Base-by-base conservation (phyloP, 2,329 filamentous ascomycete species). In the Pezicula neosporulosa region DNA sequence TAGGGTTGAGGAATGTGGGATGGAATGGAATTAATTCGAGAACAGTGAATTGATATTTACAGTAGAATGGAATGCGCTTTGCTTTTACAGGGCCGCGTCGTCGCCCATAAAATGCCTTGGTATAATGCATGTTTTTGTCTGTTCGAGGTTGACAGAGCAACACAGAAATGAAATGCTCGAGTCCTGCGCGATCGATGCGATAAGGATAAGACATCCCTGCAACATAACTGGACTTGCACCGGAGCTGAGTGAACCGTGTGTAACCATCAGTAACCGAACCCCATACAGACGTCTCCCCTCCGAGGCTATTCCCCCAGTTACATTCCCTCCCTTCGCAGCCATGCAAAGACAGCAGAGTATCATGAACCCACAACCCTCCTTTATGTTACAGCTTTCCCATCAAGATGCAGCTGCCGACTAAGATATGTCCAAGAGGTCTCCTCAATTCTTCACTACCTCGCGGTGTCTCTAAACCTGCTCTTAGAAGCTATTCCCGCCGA, bases 341-440 rank as follows among this genome's bases (percentile, higher is more conserved):
- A 48, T 43, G 16, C 12, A 44, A 42, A 35, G 42, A 51, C 47
- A 44, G 47, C 36, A 44, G 24, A 50, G 37, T 30, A 43, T 44
- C 44, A 54, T 53, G 45, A 48, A 39, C 10, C 37, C 24, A 18
- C 18, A 21, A 24, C 12, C 18, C 6, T 19, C 42, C 18, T 24
- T 49, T 21, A 36, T 43, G 36, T 38, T 56, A 50, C 52, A 15
- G 52, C 44, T 27, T 47, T 42, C 9, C 43, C 18, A 42, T 49
- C 52, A 58, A 56, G 35, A 64, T 64, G 62, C 42, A 38, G 49
- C 39, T 55, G 52, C 28, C 51, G 55, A 30, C 41, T 27, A 61
- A 49, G 44, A 37, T 52, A 27, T 44, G 28, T 19, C 38, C 43
- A 27, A 54, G 50, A 49, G 44, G 36, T 12, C 19, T 38, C 15